Evolutionary conservation across 352 stramenopile genomes (phyloP), one percentile per base, ranked within the genome.

Genomic region (Peronospora destructor): DNA sequence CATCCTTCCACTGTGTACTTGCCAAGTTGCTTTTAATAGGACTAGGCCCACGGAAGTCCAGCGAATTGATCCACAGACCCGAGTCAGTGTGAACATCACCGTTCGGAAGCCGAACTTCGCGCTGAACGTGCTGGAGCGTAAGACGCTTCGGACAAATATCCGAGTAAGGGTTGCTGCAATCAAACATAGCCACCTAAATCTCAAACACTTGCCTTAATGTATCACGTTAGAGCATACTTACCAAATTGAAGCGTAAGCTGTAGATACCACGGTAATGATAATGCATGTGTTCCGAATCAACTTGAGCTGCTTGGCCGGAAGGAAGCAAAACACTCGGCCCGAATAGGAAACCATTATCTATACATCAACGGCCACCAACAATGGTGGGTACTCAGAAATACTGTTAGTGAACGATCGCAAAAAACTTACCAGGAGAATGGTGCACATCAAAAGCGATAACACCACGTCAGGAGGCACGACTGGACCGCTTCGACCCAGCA

Each of bases 141-240:
- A 87, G 5, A 14, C 76, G 72, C 56, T 87, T 91, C 11, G 79
- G 79, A 19, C 73, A 86, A 19, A 73, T 56, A 23, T 73, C 58
- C 9, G 79, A 84, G 61, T 91, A 91, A n/a, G 79, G 72, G 42
- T 91, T 87, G 12, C 78, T 90, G 52, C 12, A 55, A 55, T 14
- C 16, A 37, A 52, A 5, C 17, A 40, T 7, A 57, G 11, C 29
- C 36, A 28, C 21, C 37, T 17, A 34, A 37, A 39, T 21, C 34
- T 57, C 29, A 58, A 30, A 35, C 12, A 26, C 12, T 35, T 25
- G 39, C 10, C 33, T 12, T 11, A 30, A 11, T 11, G 1, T 28
- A 35, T 33, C 43, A 35, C 16, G 17, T 5, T 6, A 25, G 28
- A 30, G 16, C 23, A 16, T 10, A 49, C 56, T 36, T 73, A 88